Evolutionary conservation across 768 basidiomycete genomes (phyloP).

Genomic region (Lactifluus hygrophoroides): DNA sequence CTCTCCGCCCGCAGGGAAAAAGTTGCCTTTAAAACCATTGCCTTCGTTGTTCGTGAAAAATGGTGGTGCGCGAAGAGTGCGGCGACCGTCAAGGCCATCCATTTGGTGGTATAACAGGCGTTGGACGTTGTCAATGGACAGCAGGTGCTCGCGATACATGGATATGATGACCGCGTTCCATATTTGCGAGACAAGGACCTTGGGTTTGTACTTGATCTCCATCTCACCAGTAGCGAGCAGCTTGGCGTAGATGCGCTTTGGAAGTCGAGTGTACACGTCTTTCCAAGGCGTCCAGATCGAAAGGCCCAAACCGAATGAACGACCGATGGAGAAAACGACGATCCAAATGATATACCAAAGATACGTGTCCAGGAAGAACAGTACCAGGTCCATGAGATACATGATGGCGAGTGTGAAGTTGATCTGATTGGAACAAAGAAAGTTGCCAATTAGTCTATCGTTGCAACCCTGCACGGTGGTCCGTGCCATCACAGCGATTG

Average conservation of each 20-base stretch:
- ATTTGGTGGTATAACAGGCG: constrained; percentile 96
- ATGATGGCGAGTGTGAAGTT: constrained; percentile 94
- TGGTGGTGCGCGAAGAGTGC: constrained; percentile 90
- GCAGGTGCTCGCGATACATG: constrained; percentile 97
- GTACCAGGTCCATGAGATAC: constrained; percentile 95
- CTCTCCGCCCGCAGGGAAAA: constrained; percentile 92
- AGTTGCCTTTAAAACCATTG: constrained; percentile 62
- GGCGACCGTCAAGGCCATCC: constrained; percentile 78
- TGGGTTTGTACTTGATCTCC: constrained; percentile 99
- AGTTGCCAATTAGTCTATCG: constrained; percentile 74
- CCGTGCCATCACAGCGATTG: constrained; percentile 93
- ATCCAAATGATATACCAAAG: constrained; percentile 99
- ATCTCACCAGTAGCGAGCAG: constrained; percentile 91
- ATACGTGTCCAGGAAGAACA: constrained; percentile 99
- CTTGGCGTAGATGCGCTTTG: constrained; percentile 98
- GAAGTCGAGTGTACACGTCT: constrained; percentile 91
- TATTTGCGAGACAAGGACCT: constrained; percentile 96
- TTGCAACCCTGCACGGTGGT: constrained; percentile 87
- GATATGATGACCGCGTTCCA: constrained; percentile 99
- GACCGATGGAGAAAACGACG: constrained; percentile 84
- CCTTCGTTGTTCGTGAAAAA: constrained; percentile 94
- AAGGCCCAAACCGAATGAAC: constrained; percentile 86
- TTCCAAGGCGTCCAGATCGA: constrained; percentile 99
- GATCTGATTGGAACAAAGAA: constrained; percentile 86
- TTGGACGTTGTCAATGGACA: constrained; percentile 98